A percentile compares a stretch with the other conserved stretches of the same genome.
Evolutionary conservation across 139 green algal genomes (phyloP).

Genomic region (Trebouxia sp.): DNA sequence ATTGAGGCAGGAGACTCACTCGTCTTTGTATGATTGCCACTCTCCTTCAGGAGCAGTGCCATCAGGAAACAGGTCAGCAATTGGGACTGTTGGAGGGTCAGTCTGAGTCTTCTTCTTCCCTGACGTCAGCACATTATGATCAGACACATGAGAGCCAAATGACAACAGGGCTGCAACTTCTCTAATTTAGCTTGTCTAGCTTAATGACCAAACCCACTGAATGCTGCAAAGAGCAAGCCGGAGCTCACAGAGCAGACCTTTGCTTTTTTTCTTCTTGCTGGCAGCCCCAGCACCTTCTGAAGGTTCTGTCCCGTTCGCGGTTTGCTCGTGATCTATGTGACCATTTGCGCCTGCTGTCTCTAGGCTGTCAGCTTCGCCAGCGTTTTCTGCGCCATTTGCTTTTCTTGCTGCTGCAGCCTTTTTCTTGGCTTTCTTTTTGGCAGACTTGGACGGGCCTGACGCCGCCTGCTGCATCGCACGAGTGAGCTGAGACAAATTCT

Average conservation of each 20-base stretch:
- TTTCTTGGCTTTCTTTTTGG: conserved; percentile 66
- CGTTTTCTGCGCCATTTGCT: conserved; percentile 26
- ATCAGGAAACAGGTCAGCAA: conserved; percentile 83
- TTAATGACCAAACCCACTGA: background rate
- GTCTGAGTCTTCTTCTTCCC: conserved; percentile 77
- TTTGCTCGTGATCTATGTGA: conserved; percentile 14
- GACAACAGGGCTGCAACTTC: background rate
- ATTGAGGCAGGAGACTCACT: conserved; percentile 37
- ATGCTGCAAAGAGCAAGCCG: background rate
- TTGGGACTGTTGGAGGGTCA: conserved; percentile 83
- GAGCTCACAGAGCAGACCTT: background rate
- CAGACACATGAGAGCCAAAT: background rate
- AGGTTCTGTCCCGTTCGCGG: conserved; percentile 48
- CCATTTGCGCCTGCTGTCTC: background rate
- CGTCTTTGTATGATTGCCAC: conserved; percentile 80
- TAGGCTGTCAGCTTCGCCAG: background rate
- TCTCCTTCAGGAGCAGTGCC: conserved; percentile 85
- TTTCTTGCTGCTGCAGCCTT: conserved; percentile 49
- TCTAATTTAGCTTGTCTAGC: background rate
- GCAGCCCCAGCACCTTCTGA: conserved; percentile 20
- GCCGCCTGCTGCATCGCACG: background rate
- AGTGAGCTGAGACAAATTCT: background rate
- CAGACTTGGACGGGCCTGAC: conserved; percentile 50
- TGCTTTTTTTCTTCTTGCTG: conserved; percentile 54
- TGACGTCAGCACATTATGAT: background rate